Conservation (phyloP, 2,329 filamentous ascomycete genomes). For the Penicillium sp. region DNA sequence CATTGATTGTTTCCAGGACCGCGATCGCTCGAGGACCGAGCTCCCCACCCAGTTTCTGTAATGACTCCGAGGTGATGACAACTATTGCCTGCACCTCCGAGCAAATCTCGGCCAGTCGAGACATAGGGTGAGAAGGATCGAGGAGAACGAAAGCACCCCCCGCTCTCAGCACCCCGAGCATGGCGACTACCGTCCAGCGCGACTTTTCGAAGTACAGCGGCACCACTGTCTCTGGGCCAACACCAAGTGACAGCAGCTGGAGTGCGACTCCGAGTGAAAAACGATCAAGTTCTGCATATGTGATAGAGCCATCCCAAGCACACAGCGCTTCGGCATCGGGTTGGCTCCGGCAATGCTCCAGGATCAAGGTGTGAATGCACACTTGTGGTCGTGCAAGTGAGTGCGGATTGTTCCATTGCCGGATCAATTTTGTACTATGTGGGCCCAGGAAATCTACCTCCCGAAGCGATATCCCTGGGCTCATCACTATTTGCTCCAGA, state of each 20-base stretch:
- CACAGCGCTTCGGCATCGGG: constrained; percentile 12
- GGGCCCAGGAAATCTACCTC: not conserved
- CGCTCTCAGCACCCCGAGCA: constrained; percentile 9
- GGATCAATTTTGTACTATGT: not conserved
- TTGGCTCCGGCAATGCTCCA: not conserved
- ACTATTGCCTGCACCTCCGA: not conserved
- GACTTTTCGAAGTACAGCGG: constrained; percentile 13
- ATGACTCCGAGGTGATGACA: not conserved
- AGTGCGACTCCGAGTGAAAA: not conserved
- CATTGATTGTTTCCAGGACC: not conserved
- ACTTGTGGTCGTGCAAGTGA: not conserved
- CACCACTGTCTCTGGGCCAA: constrained; percentile 6
- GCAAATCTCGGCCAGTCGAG: not conserved
- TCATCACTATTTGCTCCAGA: not conserved
- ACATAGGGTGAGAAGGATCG: not conserved
- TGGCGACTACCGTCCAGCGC: constrained; percentile 6
- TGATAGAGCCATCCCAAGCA: constrained; percentile 17
- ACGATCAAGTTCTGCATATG: constrained; percentile 7
- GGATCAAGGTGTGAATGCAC: constrained; percentile 4
- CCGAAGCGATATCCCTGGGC: not conserved
- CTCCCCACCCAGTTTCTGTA: not conserved
- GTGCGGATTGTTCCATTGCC: not conserved
- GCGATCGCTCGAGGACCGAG: not conserved
- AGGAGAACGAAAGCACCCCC: constrained; percentile 13
- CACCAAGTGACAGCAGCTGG: not conserved